These are phyloP conservation scores for Acer negundo DNA, from an alignment of 345 rosid species.

Conservation along the genomic window DNA sequence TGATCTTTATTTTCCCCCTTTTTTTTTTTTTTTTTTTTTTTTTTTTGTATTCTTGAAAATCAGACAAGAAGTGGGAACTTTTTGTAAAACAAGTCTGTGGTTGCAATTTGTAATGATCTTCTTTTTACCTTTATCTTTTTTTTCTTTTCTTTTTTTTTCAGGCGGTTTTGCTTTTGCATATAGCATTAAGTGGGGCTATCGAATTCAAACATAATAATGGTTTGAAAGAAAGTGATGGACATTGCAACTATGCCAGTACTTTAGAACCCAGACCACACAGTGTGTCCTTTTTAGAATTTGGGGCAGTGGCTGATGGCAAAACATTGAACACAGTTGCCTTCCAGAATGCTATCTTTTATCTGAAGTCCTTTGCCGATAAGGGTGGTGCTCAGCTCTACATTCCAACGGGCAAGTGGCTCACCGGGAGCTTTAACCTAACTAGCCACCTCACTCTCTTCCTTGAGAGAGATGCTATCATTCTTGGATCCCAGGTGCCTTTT, in stretches of 20 bases:
- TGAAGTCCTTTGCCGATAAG: conserved; percentile 47
- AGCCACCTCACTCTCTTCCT: conserved; percentile 56
- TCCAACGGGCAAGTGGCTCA: conserved; percentile 57
- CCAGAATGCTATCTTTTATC: conserved; percentile 45
- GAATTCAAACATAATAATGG: not conserved
- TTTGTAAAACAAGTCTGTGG: not conserved
- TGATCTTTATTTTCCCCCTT: not conserved
- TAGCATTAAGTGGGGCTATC: conserved; percentile 7
- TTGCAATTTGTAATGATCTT: not conserved
- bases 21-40: not conserved
- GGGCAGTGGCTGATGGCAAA: conserved; percentile 55
- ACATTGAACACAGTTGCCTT: conserved; percentile 57
- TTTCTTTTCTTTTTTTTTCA: conserved; percentile 14
- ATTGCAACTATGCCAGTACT: conserved; percentile 13
- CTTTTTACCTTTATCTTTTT: not conserved
- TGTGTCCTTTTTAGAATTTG: conserved; percentile 49
- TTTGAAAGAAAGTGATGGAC: conserved; percentile 1
- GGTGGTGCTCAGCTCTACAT: conserved; percentile 58
- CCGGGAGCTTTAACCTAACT: conserved; percentile 52
- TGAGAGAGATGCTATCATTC: conserved; percentile 48
- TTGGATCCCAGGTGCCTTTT: conserved; percentile 43
- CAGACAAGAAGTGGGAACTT: not conserved
- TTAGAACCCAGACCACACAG: conserved; percentile 35
- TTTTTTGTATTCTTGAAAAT: not conserved
- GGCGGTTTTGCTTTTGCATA: conserved; percentile 20